Conservation (phyloP, 441 rosid species). For the Arabidopsis lyrata region DNA sequence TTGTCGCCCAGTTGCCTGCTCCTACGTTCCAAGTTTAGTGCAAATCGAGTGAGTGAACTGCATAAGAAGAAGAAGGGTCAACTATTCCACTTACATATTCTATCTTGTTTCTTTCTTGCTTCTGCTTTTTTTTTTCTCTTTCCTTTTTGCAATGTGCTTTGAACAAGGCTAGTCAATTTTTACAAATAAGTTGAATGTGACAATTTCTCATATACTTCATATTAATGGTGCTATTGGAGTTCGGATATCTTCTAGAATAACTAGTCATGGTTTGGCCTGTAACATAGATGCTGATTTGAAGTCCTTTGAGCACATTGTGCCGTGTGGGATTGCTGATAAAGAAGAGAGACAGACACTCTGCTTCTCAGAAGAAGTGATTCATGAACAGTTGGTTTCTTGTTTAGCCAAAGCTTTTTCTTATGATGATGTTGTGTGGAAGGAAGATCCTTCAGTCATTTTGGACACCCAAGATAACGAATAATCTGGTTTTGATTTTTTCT, state of each 20-base stretch:
- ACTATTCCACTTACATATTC: too few relatives aligned
- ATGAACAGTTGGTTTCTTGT: slow-evolving; percentile 83
- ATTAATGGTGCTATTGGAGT: slow-evolving; percentile 80
- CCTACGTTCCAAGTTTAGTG: too few relatives aligned
- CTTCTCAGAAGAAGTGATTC: slow-evolving; percentile 80
- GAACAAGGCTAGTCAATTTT: too few relatives aligned
- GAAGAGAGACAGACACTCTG: slow-evolving; percentile 65
- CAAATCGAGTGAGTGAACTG: too few relatives aligned
- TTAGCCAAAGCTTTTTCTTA: slow-evolving; percentile 67
- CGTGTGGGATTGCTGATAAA: slow-evolving; percentile 91
- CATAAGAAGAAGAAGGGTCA: too few relatives aligned
- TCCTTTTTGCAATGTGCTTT: too few relatives aligned
- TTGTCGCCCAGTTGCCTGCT: too few relatives aligned
- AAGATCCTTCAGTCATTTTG: slow-evolving; percentile 44
- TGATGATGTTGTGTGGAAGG: slow-evolving; percentile 60
- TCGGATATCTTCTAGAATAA: slow-evolving; percentile 74
- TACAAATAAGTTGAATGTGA: too few relatives aligned
- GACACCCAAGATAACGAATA: slow-evolving; percentile 38
- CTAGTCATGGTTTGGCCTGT: slow-evolving; percentile 92
- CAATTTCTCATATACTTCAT: too few relatives aligned
- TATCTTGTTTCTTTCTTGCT: too few relatives aligned
- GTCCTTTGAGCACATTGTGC: slow-evolving; percentile 86
- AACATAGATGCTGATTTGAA: slow-evolving; percentile 83
- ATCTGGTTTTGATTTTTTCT: background rate
- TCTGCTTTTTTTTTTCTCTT: too few relatives aligned